These are phyloP conservation scores for Eimeria praecox DNA, from an alignment of 169 alveolate species.

Conservation along the genomic window DNA sequence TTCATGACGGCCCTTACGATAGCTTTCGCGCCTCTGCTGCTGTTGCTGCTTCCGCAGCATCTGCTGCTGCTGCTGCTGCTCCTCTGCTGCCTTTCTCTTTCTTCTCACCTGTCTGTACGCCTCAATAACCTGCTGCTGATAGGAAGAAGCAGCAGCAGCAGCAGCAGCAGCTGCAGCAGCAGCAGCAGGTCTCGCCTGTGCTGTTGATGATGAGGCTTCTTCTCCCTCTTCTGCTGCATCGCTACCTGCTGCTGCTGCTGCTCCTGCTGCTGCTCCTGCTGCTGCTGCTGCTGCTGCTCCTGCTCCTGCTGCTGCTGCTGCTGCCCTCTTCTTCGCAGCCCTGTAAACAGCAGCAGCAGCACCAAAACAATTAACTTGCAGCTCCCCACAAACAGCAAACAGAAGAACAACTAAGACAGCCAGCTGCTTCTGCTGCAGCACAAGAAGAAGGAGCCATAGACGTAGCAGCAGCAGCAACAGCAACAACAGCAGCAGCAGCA, in stretches of 20 bases:
- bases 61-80: constrained; percentile 33
- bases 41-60: constrained; percentile 15
- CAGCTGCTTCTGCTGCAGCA: neutral
- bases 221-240: neutral
- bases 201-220: neutral
- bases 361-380: too few species aligned
- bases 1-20: constrained; percentile 37
- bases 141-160: constrained; percentile 2
- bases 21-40: constrained; percentile 14
- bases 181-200: neutral
- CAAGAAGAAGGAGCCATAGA: neutral
- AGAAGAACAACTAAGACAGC: too few species aligned
- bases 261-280: constrained; percentile 20
- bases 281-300: constrained; percentile 35
- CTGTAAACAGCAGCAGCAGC: constrained; percentile 21
- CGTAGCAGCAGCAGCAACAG: neutral
- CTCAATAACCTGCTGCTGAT: constrained; percentile 39
- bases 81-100: neutral
- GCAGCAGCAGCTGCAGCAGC: constrained; percentile 15
- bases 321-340: neutral
- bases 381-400: too few species aligned
- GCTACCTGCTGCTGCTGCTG: neutral
- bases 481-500: too few species aligned
- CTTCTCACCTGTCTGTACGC: constrained; percentile 17
- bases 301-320: constrained; percentile 7